Conservation (phyloP, 2,329 filamentous ascomycete species). For the Byssothecium circinans region DNA sequence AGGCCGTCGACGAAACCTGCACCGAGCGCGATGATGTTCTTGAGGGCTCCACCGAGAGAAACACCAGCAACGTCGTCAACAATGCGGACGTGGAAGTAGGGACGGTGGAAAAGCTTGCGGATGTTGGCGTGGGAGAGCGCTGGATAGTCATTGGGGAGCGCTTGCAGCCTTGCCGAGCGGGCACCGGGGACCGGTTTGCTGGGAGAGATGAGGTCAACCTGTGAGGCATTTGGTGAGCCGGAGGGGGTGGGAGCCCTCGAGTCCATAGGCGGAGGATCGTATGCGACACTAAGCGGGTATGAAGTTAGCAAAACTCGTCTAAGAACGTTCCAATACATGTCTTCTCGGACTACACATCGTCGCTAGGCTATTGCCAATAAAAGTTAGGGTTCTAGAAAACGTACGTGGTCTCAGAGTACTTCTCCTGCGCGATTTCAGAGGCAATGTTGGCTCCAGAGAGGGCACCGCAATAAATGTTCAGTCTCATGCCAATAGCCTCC, state of each 20-base stretch:
- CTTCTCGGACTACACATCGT: too few species aligned
- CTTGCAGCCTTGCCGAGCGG: conserved; percentile 71
- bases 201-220: conserved; percentile 57
- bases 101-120: conserved; percentile 86
- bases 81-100: conserved; percentile 96
- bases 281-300: conserved; percentile 70
- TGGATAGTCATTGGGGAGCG: conserved; percentile 80
- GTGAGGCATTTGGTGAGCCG: conserved; percentile 51
- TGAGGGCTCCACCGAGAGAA: conserved; percentile 89
- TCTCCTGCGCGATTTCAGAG: conserved; percentile 89
- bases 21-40: conserved; percentile 94
- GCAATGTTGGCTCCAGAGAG: conserved; percentile 96
- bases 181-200: conserved; percentile 53
- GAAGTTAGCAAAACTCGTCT: neutral
- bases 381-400: too few species aligned
- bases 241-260: conserved; percentile 70
- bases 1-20: conserved; percentile 94
- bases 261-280: conserved; percentile 88
- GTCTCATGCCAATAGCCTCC: conserved; percentile 85
- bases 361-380: too few species aligned
- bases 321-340: neutral
- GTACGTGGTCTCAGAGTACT: conserved; percentile 89
- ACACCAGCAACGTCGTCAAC: conserved; percentile 96
- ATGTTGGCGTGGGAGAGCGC: conserved; percentile 83
- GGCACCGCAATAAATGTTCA: conserved; percentile 96